Evolutionary conservation across 176 grass and related monocot genomes (phyloP).

Genomic region (Rhynchospora breviuscula): DNA sequence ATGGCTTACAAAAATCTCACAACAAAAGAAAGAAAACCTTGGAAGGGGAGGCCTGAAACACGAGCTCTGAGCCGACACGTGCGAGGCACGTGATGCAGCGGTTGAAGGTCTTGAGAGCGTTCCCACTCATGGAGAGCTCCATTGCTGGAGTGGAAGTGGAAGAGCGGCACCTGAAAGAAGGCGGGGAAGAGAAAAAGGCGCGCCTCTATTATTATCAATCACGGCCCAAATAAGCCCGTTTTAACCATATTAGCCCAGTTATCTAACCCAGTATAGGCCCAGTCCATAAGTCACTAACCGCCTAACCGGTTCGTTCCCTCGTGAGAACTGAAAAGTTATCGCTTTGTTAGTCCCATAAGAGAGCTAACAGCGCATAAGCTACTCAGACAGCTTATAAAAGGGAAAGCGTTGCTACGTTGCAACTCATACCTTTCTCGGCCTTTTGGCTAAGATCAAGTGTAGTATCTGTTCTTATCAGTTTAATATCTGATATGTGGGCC

Average conservation of each 20-base stretch:
- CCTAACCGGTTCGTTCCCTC: no score
- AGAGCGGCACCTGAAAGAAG: not conserved
- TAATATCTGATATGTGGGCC: constrained; percentile 55
- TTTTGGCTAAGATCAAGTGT: constrained; percentile 67
- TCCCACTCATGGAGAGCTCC: constrained; percentile 77
- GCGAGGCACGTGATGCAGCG: constrained; percentile 75
- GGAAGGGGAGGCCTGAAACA: constrained; percentile 58
- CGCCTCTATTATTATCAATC: not conserved
- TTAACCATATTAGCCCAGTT: not conserved
- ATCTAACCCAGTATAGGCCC: no score
- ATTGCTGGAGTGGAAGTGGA: constrained; percentile 27
- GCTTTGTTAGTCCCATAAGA: no score
- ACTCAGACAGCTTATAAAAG: no score
- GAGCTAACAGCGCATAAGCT: no score
- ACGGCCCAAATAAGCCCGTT: not conserved
- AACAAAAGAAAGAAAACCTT: constrained; percentile 39
- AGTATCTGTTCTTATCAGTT: constrained; percentile 61
- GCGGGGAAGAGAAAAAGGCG: not conserved
- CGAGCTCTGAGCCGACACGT: constrained; percentile 71
- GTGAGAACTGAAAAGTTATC: no score
- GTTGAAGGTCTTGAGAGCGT: constrained; percentile 61
- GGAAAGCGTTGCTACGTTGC: no score
- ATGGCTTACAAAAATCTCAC: not conserved
- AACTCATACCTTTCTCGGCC: constrained; percentile 42
- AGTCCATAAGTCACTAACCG: no score